Evolutionary conservation across 1,284 basidiomycete species (phyloP).

Genomic region (Ceratobasidium sp.): DNA sequence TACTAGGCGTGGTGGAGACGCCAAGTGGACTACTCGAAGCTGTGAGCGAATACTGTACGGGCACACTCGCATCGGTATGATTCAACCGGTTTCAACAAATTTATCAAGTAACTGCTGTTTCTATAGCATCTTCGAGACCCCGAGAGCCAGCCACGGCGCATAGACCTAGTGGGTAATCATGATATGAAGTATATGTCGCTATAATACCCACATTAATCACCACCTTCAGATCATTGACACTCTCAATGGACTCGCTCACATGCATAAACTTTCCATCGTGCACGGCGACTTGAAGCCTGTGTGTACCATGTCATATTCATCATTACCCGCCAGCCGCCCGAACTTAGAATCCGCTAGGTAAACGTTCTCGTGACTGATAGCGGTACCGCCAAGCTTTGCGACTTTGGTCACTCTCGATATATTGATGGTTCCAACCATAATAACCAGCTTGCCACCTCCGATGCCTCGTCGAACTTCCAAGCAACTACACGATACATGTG

Average conservation of each 20-base stretch:
- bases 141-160: too few relatives aligned
- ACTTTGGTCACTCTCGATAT: slow-evolving; percentile 34
- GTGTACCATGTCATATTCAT: not conserved
- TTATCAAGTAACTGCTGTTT: too few relatives aligned
- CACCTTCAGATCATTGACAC: not conserved
- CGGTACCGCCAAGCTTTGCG: slow-evolving; percentile 22
- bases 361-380: slow-evolving; percentile 17
- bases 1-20: slow-evolving; percentile 8
- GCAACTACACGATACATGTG: slow-evolving; percentile 34
- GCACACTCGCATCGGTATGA: not conserved
- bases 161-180: too few relatives aligned
- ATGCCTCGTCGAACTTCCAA: slow-evolving; percentile 25
- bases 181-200: too few relatives aligned
- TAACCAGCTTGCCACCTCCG: not conserved
- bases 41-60: slow-evolving; percentile 29
- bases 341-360: slow-evolving; percentile 1
- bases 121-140: too few relatives aligned
- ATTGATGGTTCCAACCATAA: not conserved
- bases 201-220: too few relatives aligned
- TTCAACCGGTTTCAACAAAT: not conserved
- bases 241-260: slow-evolving; percentile 7
- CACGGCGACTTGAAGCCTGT: slow-evolving; percentile 27
- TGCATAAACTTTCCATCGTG: slow-evolving; percentile 20
- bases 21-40: not conserved
- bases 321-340: not conserved